These are phyloP conservation scores for Priceomyces haplophilus DNA, from an alignment of 805 yeast species.

Conservation along the genomic window DNA sequence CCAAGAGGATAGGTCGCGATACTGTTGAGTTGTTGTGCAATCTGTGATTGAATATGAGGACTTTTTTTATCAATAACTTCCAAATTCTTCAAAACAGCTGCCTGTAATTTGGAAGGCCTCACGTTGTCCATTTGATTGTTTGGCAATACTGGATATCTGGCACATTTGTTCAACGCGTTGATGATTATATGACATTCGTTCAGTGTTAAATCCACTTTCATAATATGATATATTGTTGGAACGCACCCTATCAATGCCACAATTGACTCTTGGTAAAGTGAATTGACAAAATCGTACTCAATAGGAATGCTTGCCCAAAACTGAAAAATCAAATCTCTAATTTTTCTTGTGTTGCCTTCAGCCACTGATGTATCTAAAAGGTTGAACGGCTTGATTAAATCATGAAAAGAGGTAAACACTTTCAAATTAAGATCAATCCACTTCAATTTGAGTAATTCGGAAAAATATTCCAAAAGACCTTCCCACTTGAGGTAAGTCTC, in stretches of 20 bases:
- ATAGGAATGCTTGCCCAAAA: constrained; percentile 49
- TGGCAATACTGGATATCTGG: constrained; percentile 72
- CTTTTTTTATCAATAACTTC: constrained; percentile 27
- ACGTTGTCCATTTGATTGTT: constrained; percentile 50
- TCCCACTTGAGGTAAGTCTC: constrained; percentile 47
- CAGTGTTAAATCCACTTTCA: constrained; percentile 26
- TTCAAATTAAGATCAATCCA: constrained; percentile 53
- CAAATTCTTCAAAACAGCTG: constrained; percentile 51
- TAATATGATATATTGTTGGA: constrained; percentile 43
- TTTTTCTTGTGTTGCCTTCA: constrained; percentile 5
- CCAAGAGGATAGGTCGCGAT: constrained; percentile 60
- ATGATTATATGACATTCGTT: constrained; percentile 50
- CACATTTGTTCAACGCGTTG: constrained; percentile 58
- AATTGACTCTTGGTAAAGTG: constrained; percentile 59
- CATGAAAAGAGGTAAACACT: constrained; percentile 53
- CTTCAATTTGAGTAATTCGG: constrained; percentile 33
- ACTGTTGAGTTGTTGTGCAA: constrained; percentile 53
- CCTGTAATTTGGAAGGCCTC: constrained; percentile 60
- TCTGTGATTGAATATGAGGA: constrained; percentile 36
- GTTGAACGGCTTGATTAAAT: constrained; percentile 39
- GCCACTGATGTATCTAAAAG: constrained; percentile 4
- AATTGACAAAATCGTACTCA: constrained; percentile 40
- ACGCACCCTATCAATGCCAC: constrained; percentile 55
- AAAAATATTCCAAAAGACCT: constrained; percentile 49
- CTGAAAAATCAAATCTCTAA: constrained; percentile 40